Conservation (phyloP, 345 rosid species). For the Trapa incisa region DNA sequence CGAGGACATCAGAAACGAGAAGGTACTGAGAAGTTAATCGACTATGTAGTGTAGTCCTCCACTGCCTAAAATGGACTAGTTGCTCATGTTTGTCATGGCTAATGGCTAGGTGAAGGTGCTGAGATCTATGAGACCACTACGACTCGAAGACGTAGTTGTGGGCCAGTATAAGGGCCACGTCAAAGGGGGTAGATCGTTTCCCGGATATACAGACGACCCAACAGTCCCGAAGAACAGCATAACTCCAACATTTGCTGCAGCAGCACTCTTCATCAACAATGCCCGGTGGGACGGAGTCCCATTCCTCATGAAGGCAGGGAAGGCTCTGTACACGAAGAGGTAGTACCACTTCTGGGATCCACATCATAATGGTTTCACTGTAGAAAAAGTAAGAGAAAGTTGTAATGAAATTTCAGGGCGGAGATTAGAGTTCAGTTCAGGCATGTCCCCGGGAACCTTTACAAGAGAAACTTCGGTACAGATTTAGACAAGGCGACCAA, state of each 20-base stretch:
- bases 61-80: neutral
- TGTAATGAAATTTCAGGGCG: constrained; percentile 29
- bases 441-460: constrained; percentile 82
- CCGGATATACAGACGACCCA: constrained; percentile 66
- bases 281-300: constrained; percentile 98
- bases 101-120: constrained; percentile 65
- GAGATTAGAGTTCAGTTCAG: constrained; percentile 91
- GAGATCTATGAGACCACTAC: constrained; percentile 71
- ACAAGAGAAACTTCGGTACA: constrained; percentile 57
- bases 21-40: constrained; percentile 28
- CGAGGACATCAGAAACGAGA: constrained; percentile 85
- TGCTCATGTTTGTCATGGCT: neutral
- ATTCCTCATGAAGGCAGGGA: constrained; percentile 87
- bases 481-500: constrained; percentile 70
- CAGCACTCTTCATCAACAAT: constrained; percentile 76
- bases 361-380: too few relatives aligned
- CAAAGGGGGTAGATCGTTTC: constrained; percentile 42
- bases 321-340: constrained; percentile 77
- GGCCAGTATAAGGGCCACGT: constrained; percentile 88
- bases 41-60: neutral
- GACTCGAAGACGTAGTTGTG: constrained; percentile 57
- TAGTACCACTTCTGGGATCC: constrained; percentile 5
- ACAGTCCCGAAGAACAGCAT: constrained; percentile 58
- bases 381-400: neutral
- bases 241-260: constrained; percentile 87